Conservation (phyloP, 768 basidiomycete genomes). For the Fibroporia radiculosa region DNA sequence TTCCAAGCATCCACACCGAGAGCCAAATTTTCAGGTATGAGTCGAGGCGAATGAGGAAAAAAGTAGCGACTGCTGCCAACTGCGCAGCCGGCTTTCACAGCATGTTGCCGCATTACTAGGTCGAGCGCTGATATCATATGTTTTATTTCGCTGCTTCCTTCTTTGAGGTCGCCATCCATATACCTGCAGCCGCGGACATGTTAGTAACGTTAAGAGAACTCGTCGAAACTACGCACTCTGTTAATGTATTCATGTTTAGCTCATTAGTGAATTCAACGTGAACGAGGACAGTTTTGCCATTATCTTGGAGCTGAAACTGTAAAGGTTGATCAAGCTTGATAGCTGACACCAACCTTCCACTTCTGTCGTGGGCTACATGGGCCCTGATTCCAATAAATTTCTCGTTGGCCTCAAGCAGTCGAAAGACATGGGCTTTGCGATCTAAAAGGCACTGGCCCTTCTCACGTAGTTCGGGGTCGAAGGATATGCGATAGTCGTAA, state of each 20-base stretch:
- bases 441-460: conserved; percentile 29
- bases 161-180: conserved; percentile 44
- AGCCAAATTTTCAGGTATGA: conserved; percentile 15
- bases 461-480: conserved; percentile 37
- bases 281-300: conserved; percentile 32
- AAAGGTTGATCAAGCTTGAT: conserved; percentile 28
- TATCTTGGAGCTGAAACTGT: conserved; percentile 24
- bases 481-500: conserved; percentile 48
- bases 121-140: conserved; percentile 57
- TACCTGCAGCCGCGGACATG: conserved; percentile 44
- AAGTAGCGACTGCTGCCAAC: conserved; percentile 43
- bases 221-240: too few species aligned
- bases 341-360: conserved; percentile 30
- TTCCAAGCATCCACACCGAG: conserved; percentile 33
- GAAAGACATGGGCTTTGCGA: conserved; percentile 42
- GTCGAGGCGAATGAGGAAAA: conserved; percentile 27
- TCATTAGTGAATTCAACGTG: conserved; percentile 23
- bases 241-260: conserved; percentile 23
- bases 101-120: conserved; percentile 47
- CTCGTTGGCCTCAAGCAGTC: conserved; percentile 38
- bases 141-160: conserved; percentile 45
- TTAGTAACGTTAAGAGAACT: too few species aligned
- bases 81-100: conserved; percentile 45
- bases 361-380: conserved; percentile 41
- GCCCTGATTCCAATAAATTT: conserved; percentile 26